A percentile compares a stretch with the other conserved stretches of the same genome.
Conservation (phyloP, 2,329 filamentous ascomycete genomes). For the Gaeumannomyces sp. region DNA sequence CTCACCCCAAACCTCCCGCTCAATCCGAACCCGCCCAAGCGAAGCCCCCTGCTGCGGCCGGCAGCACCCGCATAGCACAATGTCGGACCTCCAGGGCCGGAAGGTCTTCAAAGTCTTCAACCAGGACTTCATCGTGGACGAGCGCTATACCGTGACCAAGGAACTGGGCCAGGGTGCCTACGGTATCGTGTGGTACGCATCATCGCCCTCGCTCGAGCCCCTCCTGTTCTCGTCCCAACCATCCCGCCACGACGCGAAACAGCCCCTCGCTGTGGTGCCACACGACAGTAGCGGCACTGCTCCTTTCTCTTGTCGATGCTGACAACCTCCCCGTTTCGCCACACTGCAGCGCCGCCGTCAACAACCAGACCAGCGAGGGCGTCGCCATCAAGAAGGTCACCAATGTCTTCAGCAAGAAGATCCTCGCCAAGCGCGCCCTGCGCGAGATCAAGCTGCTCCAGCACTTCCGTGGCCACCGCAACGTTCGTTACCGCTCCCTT, state of each 20-base stretch:
- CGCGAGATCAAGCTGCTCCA: slow-evolving; percentile 98
- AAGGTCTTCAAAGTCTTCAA: slow-evolving; percentile 99
- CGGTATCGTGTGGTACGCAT: slow-evolving; percentile 86
- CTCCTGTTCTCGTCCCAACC: background rate
- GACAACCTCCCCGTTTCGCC: slow-evolving; percentile 7
- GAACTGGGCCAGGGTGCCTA: slow-evolving; percentile 97
- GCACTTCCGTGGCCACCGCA: slow-evolving; percentile 88
- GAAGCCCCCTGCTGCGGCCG: background rate
- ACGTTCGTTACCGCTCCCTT: slow-evolving; percentile 48
- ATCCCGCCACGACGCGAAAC: background rate
- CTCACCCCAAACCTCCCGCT: background rate
- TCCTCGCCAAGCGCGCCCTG: slow-evolving; percentile 93
- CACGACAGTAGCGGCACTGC: too few species aligned
- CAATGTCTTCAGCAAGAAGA: slow-evolving; percentile 99
- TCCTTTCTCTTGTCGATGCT: slow-evolving; percentile 10
- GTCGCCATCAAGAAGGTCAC: slow-evolving; percentile 99
- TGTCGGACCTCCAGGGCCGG: slow-evolving; percentile 42
- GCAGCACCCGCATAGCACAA: slow-evolving; percentile 12
- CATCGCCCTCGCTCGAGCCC: slow-evolving; percentile 14
- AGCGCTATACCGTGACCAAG: slow-evolving; percentile 97
- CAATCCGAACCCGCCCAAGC: background rate
- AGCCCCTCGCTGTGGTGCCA: background rate
- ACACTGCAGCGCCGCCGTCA: slow-evolving; percentile 71
- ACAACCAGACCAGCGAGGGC: slow-evolving; percentile 83
- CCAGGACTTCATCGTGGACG: slow-evolving; percentile 97